Base-by-base conservation (phyloP, 176 grass and related monocot species). In the barley (Hordeum vulgare) region DNA sequence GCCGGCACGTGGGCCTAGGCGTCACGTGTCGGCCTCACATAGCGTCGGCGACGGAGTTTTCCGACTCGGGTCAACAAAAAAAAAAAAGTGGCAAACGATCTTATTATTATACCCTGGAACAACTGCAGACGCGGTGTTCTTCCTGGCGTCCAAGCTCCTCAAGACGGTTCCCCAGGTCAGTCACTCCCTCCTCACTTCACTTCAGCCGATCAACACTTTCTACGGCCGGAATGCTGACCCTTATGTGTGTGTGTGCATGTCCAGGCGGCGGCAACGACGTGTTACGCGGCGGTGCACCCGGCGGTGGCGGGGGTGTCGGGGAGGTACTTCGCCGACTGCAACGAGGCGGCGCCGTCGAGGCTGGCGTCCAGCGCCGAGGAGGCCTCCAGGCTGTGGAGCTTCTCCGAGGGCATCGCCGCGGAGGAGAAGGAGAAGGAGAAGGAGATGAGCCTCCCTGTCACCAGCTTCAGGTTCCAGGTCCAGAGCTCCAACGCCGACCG, bases 321-420 rank as follows among this genome's bases (percentile, higher is more conserved):
- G 1, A 94, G 84, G 86, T 96, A 96, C 89, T 99, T 96, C 71
- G 86, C 89, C 17, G 96, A 99, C 89, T 96, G 96, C 88, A 99
- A 99, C 85, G 93, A 99, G 88, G 91, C 85, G 25, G 24, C 91
- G 59, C 83, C 93, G 28, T 99, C 93, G 41, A 88, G 82, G 79
- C 60, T 88, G 76, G 89, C 77, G 42, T 84, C 59, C 83, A 94
- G 64, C 83, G 11, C 62, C 61, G 85, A 87, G 27, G 96, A 94
- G 88, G 96, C 91, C 64, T 2, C 73, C 68, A 85, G 63, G 86
- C 90, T 99, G 40, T 96, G 96, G 96, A 89, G 56, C 40, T 90
- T 90, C 67, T 96, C 96, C 1, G 89, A 99, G 8, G 77, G 21
- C 61, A n/a, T 96, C 11, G 80, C 86, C 13, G 67, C 71, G 7